phyloP scores from a whole-genome alignment of 2,329 filamentous ascomycete genomes.

The Nothophaeocryptopus gaeumannii region DNA sequence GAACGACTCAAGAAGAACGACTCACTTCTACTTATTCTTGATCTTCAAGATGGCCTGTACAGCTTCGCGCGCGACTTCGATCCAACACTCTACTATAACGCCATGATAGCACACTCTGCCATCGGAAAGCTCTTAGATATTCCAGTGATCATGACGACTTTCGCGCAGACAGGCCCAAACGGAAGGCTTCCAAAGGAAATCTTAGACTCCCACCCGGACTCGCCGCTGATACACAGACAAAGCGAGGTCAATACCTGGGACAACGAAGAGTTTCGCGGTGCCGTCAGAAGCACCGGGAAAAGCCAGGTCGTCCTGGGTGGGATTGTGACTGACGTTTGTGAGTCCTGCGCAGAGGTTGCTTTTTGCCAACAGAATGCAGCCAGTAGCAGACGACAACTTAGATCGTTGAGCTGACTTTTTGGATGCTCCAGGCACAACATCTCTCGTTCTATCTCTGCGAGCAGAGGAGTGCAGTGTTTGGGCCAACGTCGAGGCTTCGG shows the following conservation, averaged over 20 bases:
- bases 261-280: conserved; percentile 64
- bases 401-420: not conserved
- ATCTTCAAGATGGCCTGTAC: conserved; percentile 60
- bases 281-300: conserved; percentile 59
- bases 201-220: conserved; percentile 60
- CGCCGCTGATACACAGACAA: conserved; percentile 63
- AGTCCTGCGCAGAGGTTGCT: conserved; percentile 16
- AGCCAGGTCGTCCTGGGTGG: conserved; percentile 70
- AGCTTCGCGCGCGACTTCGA: conserved; percentile 64
- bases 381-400: too few species aligned
- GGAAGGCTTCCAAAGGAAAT: conserved; percentile 70
- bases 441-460: conserved; percentile 68
- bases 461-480: conserved; percentile 70
- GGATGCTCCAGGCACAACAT: conserved; percentile 57
- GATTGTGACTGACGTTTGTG: conserved; percentile 72
- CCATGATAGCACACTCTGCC: conserved; percentile 65
- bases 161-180: conserved; percentile 66
- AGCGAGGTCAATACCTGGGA: conserved; percentile 79
- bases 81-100: conserved; percentile 62
- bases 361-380: too few species aligned
- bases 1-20: conserved; percentile 44
- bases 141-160: conserved; percentile 68
- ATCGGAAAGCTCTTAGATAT: conserved; percentile 65
- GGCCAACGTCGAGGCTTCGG: conserved; percentile 69
- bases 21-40: conserved; percentile 54